Evolutionary conservation across 2,329 filamentous ascomycete species (phyloP), one percentile per base, ranked within the genome.

Genomic region (Colletotrichum liriopes): DNA sequence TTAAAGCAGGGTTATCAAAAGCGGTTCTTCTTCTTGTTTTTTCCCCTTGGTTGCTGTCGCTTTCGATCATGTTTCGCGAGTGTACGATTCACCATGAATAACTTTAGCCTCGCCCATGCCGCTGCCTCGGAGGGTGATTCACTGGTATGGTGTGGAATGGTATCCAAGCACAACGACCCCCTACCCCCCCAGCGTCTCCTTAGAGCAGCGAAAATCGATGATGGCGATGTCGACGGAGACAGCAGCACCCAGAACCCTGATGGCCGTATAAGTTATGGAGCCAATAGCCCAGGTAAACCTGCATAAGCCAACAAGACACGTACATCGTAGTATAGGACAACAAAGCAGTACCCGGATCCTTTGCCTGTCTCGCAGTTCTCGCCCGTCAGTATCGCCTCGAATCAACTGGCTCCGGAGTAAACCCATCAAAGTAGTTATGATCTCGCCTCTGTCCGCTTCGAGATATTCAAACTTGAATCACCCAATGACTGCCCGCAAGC

Each of bases 401-500:
- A 26, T 35, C 58, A 23, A 14, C 6, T 8, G 20, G 18, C 5
- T 32, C 58, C 41, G 41, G 20, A 47, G 20, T 20, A 32, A 5
- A 47, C 32, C 8, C 16, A 32, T 9, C 2, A 52, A 20, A 14
- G 62, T 59, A 16, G n/a, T 45, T 26, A 26, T 26, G 23, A 26
- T 65, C 23, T 45, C 26, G 9, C 43, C 49, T 6, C 72, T 67
- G 9, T 75, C 73, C 52, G 75, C 79, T 7, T 71, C 49, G 3
- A 82, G 73, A 26, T 79, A 77, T 29, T 79, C 77, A 32, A 81
- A 74, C 0, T 63, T 54, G 59, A 82, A 81, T 0, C 81, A 4
- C 79, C 77, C 78, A 81, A 52, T 78, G 71, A 1, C 72, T 49
- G 5, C 72, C 72, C 0, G 76, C 75, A 23, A 83, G 77, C 37